These are phyloP conservation scores for Stephania cephalantha DNA, from an alignment of 164 flowering plant species.

Conservation along the genomic window DNA sequence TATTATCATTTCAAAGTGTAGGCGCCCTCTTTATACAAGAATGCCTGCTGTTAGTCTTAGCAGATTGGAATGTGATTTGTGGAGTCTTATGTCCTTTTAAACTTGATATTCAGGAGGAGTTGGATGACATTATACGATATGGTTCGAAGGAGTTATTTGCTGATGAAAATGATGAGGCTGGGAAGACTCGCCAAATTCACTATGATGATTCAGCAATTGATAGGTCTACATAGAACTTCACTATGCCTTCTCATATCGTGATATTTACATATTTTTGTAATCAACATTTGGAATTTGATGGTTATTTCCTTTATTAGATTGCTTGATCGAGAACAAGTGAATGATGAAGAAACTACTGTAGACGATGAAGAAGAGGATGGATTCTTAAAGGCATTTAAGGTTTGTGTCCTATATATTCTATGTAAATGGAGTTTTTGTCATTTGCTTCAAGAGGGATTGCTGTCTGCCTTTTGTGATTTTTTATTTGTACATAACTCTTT, in stretches of 20 bases:
- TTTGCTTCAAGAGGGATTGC: too few species aligned
- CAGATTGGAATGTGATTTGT: background rate
- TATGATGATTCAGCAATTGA: conserved; percentile 96
- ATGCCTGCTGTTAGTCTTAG: background rate
- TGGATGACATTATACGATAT: conserved; percentile 95
- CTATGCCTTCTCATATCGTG: background rate
- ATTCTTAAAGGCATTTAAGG: conserved; percentile 96
- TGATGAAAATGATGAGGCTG: conserved; percentile 90
- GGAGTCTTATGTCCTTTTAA: conserved; percentile 5
- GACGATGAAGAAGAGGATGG: conserved; percentile 91
- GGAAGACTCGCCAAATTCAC: conserved; percentile 91
- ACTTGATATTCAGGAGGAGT: conserved; percentile 62
- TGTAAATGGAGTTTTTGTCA: background rate
- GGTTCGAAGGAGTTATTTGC: conserved; percentile 94
- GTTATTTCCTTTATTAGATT: conserved; percentile 38
- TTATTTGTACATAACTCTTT: too few species aligned
- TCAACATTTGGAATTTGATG: background rate
- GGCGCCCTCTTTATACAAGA: background rate
- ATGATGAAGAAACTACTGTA: conserved; percentile 60
- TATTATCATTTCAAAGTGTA: background rate
- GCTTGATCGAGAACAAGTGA: conserved; percentile 83
- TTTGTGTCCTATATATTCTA: conserved; percentile 16
- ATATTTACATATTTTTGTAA: background rate
- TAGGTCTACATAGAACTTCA: conserved; percentile 34
- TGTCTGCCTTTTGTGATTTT: too few species aligned